Conservation (phyloP, 768 basidiomycete genomes). For the Suillus weaverae region DNA sequence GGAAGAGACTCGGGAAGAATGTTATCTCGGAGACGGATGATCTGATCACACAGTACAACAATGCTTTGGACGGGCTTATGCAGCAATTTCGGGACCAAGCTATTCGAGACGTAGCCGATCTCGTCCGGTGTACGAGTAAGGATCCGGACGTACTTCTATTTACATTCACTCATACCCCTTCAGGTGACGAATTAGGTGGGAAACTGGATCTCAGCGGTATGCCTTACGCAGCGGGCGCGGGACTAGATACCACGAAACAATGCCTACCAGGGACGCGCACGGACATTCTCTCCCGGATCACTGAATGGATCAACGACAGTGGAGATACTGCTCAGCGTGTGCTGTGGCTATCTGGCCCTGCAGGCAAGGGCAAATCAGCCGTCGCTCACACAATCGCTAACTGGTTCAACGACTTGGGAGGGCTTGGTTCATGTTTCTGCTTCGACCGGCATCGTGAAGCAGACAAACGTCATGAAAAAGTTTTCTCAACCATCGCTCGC, state of each 20-base stretch:
- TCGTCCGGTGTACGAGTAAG: not conserved
- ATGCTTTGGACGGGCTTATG: constrained; percentile 1
- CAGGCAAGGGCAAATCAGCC: constrained; percentile 32
- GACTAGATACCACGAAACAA: constrained; percentile 4
- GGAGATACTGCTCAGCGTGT: constrained; percentile 4
- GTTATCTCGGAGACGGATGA: not conserved
- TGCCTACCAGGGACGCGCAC: constrained; percentile 19
- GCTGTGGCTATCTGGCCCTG: constrained; percentile 14
- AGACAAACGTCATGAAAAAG: constrained; percentile 8
- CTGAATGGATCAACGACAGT: constrained; percentile 12
- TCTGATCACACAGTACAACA: not conserved
- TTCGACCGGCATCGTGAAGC: constrained; percentile 9
- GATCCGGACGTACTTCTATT: not conserved
- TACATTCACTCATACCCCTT: not conserved
- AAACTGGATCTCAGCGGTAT: constrained; percentile 2
- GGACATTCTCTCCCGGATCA: constrained; percentile 16
- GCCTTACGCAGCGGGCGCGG: not conserved
- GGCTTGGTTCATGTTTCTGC: constrained; percentile 23
- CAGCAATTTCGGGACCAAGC: constrained; percentile 1
- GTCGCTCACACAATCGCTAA: constrained; percentile 21
- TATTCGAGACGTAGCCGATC: not conserved
- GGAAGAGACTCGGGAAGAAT: constrained; percentile 2
- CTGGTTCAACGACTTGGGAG: constrained; percentile 8
- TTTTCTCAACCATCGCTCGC: constrained; percentile 33
- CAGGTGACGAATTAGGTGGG: not conserved